Percentiles rank a stretch among this genome's conserved stretches.
Evolutionary conservation across 768 basidiomycete genomes (phyloP).

Genomic region (Leccinum obscurum): DNA sequence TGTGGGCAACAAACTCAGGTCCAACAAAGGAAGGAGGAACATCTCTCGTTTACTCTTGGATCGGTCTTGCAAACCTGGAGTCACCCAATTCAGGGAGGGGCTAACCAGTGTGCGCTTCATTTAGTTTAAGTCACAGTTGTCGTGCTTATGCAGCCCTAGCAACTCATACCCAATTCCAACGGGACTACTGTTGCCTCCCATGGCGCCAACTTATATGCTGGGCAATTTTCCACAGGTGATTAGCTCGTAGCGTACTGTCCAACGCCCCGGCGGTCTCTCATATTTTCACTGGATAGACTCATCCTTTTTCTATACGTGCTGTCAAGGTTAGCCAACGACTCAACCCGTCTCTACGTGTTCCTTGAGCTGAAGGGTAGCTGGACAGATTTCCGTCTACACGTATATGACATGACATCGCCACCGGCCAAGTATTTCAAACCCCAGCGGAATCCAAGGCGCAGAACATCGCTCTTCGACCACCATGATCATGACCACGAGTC

Average conservation of each 20-base stretch:
- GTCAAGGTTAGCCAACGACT: conserved; percentile 55
- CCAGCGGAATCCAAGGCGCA: conserved; percentile 15
- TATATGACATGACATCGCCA: conserved; percentile 76
- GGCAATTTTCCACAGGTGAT: conserved; percentile 76
- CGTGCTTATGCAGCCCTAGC: conserved; percentile 39
- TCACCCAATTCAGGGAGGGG: conserved; percentile 49
- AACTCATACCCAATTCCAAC: conserved; percentile 73
- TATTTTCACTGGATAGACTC: conserved; percentile 53
- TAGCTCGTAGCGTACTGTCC: background rate
- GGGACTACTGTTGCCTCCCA: conserved; percentile 80
- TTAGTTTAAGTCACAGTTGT: background rate
- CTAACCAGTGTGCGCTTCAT: conserved; percentile 47
- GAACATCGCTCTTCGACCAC: conserved; percentile 23
- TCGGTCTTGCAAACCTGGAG: conserved; percentile 37
- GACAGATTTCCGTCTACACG: conserved; percentile 84
- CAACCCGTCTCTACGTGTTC: background rate
- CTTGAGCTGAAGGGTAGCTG: background rate
- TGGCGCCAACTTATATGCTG: conserved; percentile 75
- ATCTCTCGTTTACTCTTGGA: conserved; percentile 50
- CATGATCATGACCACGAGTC: conserved; percentile 45
- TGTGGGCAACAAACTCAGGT: conserved; percentile 50
- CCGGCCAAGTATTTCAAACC: conserved; percentile 26
- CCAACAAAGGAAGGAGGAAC: conserved; percentile 44
- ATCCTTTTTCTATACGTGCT: conserved; percentile 92
- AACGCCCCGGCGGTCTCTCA: conserved; percentile 2